phyloP scores from a whole-genome alignment of 495 filamentous ascomycete genomes.

The Cryomyces minteri region DNA sequence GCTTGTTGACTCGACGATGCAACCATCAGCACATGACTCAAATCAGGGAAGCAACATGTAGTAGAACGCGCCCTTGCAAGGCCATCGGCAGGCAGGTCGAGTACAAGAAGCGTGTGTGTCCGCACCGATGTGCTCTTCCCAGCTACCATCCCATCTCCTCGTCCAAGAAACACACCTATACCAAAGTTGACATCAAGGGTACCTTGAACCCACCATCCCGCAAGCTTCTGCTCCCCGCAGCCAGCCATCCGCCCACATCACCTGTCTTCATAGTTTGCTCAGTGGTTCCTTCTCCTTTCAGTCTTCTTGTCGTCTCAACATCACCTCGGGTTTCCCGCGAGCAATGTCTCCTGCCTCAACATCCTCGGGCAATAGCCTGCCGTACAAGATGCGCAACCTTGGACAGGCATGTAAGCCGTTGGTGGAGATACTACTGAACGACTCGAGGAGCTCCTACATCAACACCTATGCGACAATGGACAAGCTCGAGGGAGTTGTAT shows the following conservation, averaged over 20 bases:
- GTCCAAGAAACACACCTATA: too few relatives aligned
- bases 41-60: too few relatives aligned
- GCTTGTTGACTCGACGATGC: too few relatives aligned
- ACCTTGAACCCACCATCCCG: not conserved
- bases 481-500: slow-evolving; percentile 36
- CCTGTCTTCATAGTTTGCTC: too few relatives aligned
- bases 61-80: too few relatives aligned
- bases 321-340: not conserved
- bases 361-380: slow-evolving; percentile 1
- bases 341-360: not conserved
- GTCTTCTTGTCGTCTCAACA: not conserved
- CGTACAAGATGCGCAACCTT: slow-evolving; percentile 6
- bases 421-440: slow-evolving; percentile 13
- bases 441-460: slow-evolving; percentile 17
- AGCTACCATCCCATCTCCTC: too few relatives aligned
- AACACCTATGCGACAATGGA: slow-evolving; percentile 41
- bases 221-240: not conserved
- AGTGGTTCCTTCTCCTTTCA: too few relatives aligned
- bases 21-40: too few relatives aligned
- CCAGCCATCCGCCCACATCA: not conserved
- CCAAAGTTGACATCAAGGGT: too few relatives aligned
- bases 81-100: too few relatives aligned
- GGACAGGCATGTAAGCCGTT: slow-evolving; percentile 3
- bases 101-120: too few relatives aligned
- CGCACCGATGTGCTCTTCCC: too few relatives aligned